A percentile compares a stretch with the other conserved stretches of the same genome.
Evolutionary conservation across 2,329 filamentous ascomycete genomes (phyloP).

Genomic region (Alternaria sp.): DNA sequence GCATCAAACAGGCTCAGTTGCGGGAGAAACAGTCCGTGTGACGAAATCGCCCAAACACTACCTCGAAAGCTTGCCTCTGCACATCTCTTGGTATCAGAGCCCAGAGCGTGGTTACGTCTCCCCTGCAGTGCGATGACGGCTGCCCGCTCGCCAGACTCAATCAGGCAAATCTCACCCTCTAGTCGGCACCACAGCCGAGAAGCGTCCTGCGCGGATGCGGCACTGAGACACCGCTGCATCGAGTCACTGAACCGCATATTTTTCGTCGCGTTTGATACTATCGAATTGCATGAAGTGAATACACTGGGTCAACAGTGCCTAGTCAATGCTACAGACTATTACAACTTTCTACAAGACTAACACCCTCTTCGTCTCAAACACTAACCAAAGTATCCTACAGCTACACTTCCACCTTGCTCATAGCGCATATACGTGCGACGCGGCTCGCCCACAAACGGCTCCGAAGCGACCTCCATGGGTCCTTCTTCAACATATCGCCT

Average conservation of each 20-base stretch:
- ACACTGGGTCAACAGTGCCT: background rate
- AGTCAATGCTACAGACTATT: background rate
- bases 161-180: background rate
- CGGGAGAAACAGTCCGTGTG: slow-evolving; percentile 10
- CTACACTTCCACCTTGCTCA: slow-evolving; percentile 11
- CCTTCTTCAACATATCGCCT: slow-evolving; percentile 53
- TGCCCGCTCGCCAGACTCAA: slow-evolving; percentile 7
- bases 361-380: background rate
- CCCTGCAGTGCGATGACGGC: slow-evolving; percentile 9
- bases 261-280: background rate
- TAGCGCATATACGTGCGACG: slow-evolving; percentile 47
- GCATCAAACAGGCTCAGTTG: slow-evolving; percentile 7
- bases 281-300: background rate
- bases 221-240: slow-evolving; percentile 1
- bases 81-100: slow-evolving; percentile 1
- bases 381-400: slow-evolving; percentile 4
- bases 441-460: slow-evolving; percentile 36
- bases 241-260: background rate
- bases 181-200: slow-evolving; percentile 6
- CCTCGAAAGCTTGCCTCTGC: background rate
- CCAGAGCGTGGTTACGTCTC: background rate
- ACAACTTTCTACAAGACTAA: background rate
- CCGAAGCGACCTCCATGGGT: slow-evolving; percentile 34
- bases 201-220: background rate
- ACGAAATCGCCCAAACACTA: background rate